Percentiles rank a stretch among this genome's conserved stretches.
Conservation (phyloP, 768 basidiomycete genomes). For the Xanthoconium stramineum region DNA sequence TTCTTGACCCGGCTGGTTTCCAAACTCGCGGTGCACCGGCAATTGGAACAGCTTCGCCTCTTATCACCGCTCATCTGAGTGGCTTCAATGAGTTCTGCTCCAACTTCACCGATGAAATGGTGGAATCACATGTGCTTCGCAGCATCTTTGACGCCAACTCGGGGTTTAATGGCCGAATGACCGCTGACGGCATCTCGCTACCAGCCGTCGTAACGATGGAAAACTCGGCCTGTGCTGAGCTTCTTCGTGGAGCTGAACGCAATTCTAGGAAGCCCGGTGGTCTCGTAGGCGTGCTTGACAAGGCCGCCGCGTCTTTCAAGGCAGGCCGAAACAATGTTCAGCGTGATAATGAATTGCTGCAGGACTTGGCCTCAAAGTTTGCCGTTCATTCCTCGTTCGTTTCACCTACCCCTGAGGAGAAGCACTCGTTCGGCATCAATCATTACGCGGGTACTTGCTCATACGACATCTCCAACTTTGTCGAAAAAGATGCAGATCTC, state of each 20-base stretch:
- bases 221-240: conserved; percentile 52
- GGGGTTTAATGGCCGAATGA: conserved; percentile 42
- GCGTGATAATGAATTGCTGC: conserved; percentile 47
- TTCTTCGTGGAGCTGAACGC: conserved; percentile 55
- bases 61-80: conserved; percentile 54
- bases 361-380: conserved; percentile 47
- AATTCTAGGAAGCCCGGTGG: conserved; percentile 55
- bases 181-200: conserved; percentile 51
- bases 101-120: conserved; percentile 57
- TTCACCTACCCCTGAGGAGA: conserved; percentile 29
- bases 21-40: conserved; percentile 48
- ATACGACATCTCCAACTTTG: conserved; percentile 48
- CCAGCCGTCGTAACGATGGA: conserved; percentile 50
- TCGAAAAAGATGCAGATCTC: conserved; percentile 50
- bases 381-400: conserved; percentile 52
- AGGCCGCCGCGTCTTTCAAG: conserved; percentile 46
- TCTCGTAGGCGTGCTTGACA: conserved; percentile 51
- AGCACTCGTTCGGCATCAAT: conserved; percentile 53
- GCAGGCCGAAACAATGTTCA: conserved; percentile 49
- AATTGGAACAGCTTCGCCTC: conserved; percentile 42
- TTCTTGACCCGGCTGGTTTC: conserved; percentile 57
- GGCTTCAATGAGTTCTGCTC: conserved; percentile 59
- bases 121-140: conserved; percentile 56
- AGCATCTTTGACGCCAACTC: conserved; percentile 50
- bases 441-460: conserved; percentile 55